These are phyloP conservation scores for Malus hybrid DNA, from an alignment of 331 rosid species.

Conservation along the genomic window DNA sequence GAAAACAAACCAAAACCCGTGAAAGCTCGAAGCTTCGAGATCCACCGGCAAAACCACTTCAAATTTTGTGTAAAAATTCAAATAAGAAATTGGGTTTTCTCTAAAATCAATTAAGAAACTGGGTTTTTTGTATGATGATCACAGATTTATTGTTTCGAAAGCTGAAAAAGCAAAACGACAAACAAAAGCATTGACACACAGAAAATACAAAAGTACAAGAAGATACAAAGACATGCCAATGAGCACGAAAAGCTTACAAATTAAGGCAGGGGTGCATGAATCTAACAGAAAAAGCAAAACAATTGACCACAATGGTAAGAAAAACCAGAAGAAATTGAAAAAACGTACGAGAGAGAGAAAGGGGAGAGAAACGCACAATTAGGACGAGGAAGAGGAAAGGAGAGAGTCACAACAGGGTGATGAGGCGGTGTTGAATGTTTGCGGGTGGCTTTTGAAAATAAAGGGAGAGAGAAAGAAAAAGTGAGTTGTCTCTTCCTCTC, in stretches of 20 bases:
- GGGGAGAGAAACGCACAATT: conserved; percentile 1
- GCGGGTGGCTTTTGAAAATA: background rate
- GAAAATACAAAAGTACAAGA: background rate
- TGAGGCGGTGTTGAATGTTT: background rate
- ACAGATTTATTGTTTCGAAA: background rate
- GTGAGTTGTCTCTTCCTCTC: background rate
- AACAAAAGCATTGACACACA: background rate
- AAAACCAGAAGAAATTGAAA: conserved; percentile 6
- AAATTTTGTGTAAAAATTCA: background rate
- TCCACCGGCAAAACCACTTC: conserved; percentile 16
- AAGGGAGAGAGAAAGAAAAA: background rate
- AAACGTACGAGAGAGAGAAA: conserved; percentile 19
- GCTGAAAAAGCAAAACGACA: background rate
- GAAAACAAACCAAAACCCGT: conserved; percentile 2
- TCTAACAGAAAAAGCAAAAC: background rate
- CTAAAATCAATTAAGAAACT: background rate
- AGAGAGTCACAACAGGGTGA: background rate
- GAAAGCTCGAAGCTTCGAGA: conserved; percentile 24
- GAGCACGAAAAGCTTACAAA: background rate
- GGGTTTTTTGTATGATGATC: background rate
- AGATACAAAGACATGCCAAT: background rate
- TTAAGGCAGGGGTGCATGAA: conserved; percentile 6
- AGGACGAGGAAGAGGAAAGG: background rate
- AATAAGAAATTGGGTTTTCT: background rate
- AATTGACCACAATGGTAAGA: conserved; percentile 18